These are phyloP conservation scores for Dillenia suffruticosa DNA, from an alignment of 164 flowering plant species.

Conservation along the genomic window DNA sequence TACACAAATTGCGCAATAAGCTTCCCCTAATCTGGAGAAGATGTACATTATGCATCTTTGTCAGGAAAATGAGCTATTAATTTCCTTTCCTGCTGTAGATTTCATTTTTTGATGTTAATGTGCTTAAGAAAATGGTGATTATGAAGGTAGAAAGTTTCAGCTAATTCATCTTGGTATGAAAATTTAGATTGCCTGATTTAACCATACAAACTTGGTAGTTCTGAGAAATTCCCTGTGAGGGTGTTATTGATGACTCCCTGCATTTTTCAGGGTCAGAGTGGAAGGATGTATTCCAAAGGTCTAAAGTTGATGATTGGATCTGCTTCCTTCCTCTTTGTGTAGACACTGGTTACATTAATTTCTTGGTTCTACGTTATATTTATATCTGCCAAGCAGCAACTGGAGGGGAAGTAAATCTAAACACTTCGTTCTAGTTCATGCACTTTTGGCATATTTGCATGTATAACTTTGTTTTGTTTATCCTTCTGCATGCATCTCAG, in stretches of 20 bases:
- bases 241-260: slow-evolving; percentile 59
- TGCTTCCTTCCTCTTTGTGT: slow-evolving; percentile 33
- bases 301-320: slow-evolving; percentile 43
- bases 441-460: no score
- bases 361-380: not conserved
- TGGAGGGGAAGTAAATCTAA: no score
- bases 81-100: not conserved
- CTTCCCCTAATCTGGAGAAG: no score
- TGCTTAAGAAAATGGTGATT: not conserved
- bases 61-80: no score
- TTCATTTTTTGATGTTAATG: not conserved
- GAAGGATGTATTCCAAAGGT: slow-evolving; percentile 52
- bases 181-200: slow-evolving; percentile 10
- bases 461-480: no score
- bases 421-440: no score
- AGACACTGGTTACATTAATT: slow-evolving; percentile 15
- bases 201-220: slow-evolving; percentile 27
- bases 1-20: no score
- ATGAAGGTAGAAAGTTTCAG: slow-evolving; percentile 5
- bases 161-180: slow-evolving; percentile 3
- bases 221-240: slow-evolving; percentile 21
- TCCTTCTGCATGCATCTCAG: no score
- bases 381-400: no score
- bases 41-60: no score
- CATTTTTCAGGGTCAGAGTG: slow-evolving; percentile 62